Conservation (phyloP, 2,329 filamentous ascomycete genomes). For the Colletotrichum caudatum region DNA sequence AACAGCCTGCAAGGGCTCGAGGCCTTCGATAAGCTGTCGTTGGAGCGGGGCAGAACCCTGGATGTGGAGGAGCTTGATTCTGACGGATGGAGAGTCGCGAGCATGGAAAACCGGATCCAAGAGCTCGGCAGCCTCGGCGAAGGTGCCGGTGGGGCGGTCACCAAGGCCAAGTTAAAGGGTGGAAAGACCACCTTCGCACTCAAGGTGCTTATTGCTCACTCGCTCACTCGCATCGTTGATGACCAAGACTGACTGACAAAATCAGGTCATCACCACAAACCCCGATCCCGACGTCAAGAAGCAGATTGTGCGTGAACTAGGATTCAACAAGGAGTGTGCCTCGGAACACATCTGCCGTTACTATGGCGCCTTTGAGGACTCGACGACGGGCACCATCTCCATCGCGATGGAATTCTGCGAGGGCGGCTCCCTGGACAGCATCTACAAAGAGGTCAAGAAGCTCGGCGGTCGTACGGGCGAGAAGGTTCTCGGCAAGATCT, state of each 20-base stretch:
- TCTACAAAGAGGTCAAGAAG: slow-evolving; percentile 97
- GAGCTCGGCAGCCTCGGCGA: slow-evolving; percentile 93
- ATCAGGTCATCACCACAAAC: slow-evolving; percentile 95
- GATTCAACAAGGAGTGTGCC: slow-evolving; percentile 97
- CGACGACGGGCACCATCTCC: slow-evolving; percentile 94
- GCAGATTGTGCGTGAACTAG: slow-evolving; percentile 94
- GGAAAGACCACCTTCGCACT: slow-evolving; percentile 96
- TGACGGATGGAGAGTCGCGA: slow-evolving; percentile 94
- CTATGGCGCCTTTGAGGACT: slow-evolving; percentile 96
- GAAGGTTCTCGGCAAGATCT: slow-evolving; percentile 96
- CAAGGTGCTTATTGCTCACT: slow-evolving; percentile 73
- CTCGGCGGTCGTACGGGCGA: slow-evolving; percentile 94
- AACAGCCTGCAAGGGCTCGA: slow-evolving; percentile 82
- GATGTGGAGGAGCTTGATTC: slow-evolving; percentile 97
- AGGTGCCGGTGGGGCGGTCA: slow-evolving; percentile 95
- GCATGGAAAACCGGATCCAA: slow-evolving; percentile 86
- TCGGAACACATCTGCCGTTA: slow-evolving; percentile 97
- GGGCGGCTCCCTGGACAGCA: slow-evolving; percentile 93
- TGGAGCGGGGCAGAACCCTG: slow-evolving; percentile 84
- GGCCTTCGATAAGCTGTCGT: slow-evolving; percentile 81
- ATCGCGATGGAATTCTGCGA: slow-evolving; percentile 99
- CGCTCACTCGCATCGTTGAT: slow-evolving; percentile 40
- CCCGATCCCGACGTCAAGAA: slow-evolving; percentile 98
- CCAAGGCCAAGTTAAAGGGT: slow-evolving; percentile 86
- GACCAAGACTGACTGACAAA: slow-evolving; percentile 8